Conservation (phyloP, 2,329 filamentous ascomycete genomes). For the Penicillium aurantiogriseum region DNA sequence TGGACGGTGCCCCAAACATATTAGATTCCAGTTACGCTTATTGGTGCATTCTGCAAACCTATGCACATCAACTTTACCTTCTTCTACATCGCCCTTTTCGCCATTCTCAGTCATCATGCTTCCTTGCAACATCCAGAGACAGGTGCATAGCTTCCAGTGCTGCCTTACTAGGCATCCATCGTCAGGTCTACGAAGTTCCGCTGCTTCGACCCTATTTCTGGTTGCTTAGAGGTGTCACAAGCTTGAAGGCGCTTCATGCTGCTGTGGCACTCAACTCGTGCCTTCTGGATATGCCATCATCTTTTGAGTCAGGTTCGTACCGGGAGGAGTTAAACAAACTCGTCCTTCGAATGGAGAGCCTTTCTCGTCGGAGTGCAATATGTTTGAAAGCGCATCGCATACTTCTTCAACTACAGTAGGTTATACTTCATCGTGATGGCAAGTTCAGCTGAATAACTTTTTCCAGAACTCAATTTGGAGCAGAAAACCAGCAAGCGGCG, state of each 20-base stretch:
- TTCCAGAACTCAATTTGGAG: background rate
- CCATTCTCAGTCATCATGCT: conserved; percentile 1
- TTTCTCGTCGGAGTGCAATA: background rate
- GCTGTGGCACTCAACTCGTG: conserved; percentile 26
- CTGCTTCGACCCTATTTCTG: conserved; percentile 25
- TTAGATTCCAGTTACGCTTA: conserved; percentile 27
- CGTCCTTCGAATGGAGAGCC: background rate
- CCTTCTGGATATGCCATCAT: conserved; percentile 6
- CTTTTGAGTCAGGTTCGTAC: background rate
- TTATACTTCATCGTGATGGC: background rate
- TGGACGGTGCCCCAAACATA: conserved; percentile 17
- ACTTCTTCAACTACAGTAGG: background rate
- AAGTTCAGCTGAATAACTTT: background rate
- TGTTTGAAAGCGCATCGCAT: background rate
- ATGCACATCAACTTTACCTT: conserved; percentile 32
- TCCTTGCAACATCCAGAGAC: conserved; percentile 10
- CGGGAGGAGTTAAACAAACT: background rate
- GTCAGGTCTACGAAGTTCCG: conserved; percentile 20
- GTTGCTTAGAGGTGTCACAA: conserved; percentile 27
- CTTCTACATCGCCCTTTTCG: conserved; percentile 30
- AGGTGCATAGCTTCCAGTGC: conserved; percentile 23
- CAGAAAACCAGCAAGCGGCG: background rate
- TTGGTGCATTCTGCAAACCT: conserved; percentile 32
- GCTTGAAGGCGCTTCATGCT: conserved; percentile 29
- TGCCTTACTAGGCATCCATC: conserved; percentile 25